Percentiles rank a stretch among this genome's conserved stretches.
phyloP scores from a whole-genome alignment of 2,329 filamentous ascomycete genomes.

The Fusarium pseudograminearum region DNA sequence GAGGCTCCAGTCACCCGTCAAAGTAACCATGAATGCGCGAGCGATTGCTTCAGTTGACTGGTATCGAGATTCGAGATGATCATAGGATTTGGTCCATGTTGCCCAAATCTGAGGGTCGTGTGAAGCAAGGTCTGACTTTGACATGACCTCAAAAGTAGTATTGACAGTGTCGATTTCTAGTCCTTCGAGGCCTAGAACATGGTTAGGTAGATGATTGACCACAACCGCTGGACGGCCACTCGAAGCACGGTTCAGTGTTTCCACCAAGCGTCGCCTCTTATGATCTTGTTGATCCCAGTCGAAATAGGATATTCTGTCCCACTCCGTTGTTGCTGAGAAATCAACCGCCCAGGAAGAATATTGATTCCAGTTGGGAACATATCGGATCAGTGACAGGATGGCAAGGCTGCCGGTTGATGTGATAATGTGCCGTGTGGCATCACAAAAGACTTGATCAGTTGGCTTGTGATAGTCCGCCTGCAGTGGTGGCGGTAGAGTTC shows the following conservation, averaged over 20 bases:
- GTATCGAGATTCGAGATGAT: not conserved
- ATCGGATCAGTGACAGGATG: accelerated
- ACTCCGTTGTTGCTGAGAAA: accelerated
- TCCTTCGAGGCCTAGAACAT: not conserved
- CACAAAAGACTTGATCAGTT: not conserved
- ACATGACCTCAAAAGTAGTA: not conserved
- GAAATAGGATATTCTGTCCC: not conserved
- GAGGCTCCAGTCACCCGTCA: not conserved
- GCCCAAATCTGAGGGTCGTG: not conserved
- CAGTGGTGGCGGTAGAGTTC: accelerated
- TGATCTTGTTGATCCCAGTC: accelerated
- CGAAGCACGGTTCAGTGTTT: accelerated
- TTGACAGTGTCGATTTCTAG: not conserved
- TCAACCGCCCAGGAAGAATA: not conserved
- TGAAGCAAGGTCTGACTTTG: not conserved
- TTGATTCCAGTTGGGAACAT: not conserved
- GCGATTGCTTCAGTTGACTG: accelerated
- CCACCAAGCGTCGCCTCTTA: accelerated
- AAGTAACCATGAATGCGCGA: not conserved
- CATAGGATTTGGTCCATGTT: not conserved
- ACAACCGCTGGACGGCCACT: not conserved
- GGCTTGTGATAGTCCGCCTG: not conserved
- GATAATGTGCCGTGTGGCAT: not conserved
- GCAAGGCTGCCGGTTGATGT: accelerated
- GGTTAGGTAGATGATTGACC: not conserved